phyloP scores from a whole-genome alignment of 139 green algal species.

The Marvania coccoides region DNA sequence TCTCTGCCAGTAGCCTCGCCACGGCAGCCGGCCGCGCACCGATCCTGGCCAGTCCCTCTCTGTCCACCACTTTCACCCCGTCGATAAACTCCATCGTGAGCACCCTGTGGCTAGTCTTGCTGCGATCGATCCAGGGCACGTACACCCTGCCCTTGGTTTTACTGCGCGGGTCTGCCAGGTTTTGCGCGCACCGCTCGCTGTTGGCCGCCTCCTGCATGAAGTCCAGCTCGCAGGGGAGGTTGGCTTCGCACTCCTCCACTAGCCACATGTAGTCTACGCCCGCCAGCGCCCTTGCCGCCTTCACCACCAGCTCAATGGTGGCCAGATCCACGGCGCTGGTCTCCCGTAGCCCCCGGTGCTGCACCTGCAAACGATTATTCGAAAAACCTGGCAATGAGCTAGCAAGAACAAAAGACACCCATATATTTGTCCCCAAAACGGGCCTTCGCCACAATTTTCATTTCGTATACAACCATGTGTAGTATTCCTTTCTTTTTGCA shows the following conservation, averaged over 20 bases:
- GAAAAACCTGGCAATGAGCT: too few relatives aligned
- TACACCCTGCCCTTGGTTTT: slow-evolving; percentile 23
- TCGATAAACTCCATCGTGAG: slow-evolving; percentile 77
- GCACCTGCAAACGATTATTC: slow-evolving; percentile 43
- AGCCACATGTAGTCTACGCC: slow-evolving; percentile 79
- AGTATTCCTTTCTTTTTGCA: too few relatives aligned
- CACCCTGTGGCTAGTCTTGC: slow-evolving; percentile 43
- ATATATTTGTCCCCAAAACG: too few relatives aligned
- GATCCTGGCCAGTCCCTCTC: slow-evolving; percentile 26
- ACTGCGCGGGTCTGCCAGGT: slow-evolving; percentile 9
- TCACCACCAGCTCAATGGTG: slow-evolving; percentile 72
- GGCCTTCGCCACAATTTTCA: too few relatives aligned
- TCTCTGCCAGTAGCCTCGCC: slow-evolving; percentile 51
- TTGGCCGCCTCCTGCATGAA: slow-evolving; percentile 66
- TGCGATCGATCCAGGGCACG: slow-evolving; percentile 37
- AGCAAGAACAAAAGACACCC: too few relatives aligned
- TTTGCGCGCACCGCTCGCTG: slow-evolving; percentile 24
- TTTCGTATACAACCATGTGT: too few relatives aligned
- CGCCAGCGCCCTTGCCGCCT: slow-evolving; percentile 43
- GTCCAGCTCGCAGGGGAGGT: slow-evolving; percentile 75
- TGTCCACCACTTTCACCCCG: slow-evolving; percentile 48
- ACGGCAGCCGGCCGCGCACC: slow-evolving; percentile 34
- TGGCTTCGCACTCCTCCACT: slow-evolving; percentile 75
- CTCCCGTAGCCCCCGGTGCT: slow-evolving; percentile 79
- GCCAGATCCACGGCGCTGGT: slow-evolving; percentile 64